Base-by-base conservation (phyloP, 116 monocot species). In the Zostera marina region DNA sequence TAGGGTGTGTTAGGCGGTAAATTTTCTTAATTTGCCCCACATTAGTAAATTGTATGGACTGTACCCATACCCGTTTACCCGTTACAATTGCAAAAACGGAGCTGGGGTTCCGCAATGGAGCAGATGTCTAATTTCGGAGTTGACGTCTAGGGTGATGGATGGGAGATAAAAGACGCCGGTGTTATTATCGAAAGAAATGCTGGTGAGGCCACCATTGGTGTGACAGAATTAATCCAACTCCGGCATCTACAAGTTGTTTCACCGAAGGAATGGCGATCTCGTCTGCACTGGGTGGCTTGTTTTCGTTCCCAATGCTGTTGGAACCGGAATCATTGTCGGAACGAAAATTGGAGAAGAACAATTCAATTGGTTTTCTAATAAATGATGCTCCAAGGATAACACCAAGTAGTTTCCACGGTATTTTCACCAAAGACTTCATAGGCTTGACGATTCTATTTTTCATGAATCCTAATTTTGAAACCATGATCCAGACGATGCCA, bases 381-480 rank as follows among this genome's bases (percentile, higher is more conserved):
- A 48, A 2, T 5, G 48, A 48, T 6, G 17, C 7, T 7, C 48
- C 48, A 3, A 16, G 48, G 19, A 48, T 48, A 16, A 48, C 48
- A 19, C 17, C 6, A 5, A 48, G n/a, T 48, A 48, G 48, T 8
- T 48, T 48, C 48, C 48, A 48, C 17, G 48, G 48, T n/a, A 48
- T 7, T 11, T 48, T 48, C n/a, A 48, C 48, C 48, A 71, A n/a
- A 16, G 74, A 45, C 41, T 60, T 72, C 26, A 68, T 5, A 0
- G 73, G 57, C 54, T 52, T 40, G 0, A 71, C 64, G 19, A 60
- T n/a, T 10, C 56, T n/a, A 17, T 63, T 40, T 39, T 49, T 63
- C 51, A 63, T 11, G 47, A 25, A 11, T 8, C 15, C n/a, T 7
- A 49, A 21, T 7, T 12, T 22, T 0, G 53, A 52, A 25, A 22